A percentile compares a stretch with the other conserved stretches of the same genome.
These are phyloP conservation scores for Hibiscus mutabilis DNA, from an alignment of 345 rosid species.

Conservation along the genomic window DNA sequence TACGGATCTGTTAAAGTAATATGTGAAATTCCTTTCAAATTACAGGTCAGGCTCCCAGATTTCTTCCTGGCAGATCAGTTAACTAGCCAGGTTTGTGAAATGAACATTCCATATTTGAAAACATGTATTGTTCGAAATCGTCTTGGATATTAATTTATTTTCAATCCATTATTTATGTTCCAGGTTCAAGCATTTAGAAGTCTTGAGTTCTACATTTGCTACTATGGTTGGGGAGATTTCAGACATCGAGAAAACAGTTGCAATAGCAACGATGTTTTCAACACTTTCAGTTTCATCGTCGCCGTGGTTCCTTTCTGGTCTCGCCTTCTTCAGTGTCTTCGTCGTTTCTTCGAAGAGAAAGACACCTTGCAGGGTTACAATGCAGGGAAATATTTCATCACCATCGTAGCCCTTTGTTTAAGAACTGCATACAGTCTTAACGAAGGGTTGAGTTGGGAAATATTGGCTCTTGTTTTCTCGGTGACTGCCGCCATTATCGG, in stretches of 20 bases:
- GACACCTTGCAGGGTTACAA: slow-evolving; percentile 51
- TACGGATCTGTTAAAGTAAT: neutral
- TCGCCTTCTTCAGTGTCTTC: slow-evolving; percentile 55
- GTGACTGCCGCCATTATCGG: neutral
- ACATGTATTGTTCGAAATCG: neutral
- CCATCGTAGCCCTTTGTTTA: neutral
- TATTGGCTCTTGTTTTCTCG: neutral
- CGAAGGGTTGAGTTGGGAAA: neutral
- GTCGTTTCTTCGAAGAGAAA: slow-evolving; percentile 53
- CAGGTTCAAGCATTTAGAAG: slow-evolving; percentile 73
- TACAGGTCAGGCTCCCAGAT: neutral
- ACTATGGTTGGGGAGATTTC: neutral
- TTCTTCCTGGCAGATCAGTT: neutral
- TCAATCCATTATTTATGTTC: neutral
- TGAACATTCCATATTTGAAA: neutral
- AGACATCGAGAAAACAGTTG: neutral
- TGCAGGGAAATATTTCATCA: slow-evolving; percentile 11
- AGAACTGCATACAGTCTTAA: neutral
- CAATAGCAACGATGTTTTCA: slow-evolving; percentile 27
- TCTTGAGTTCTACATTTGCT: slow-evolving; percentile 47
- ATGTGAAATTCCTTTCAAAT: neutral
- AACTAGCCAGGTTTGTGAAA: neutral
- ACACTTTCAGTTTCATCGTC: slow-evolving; percentile 41
- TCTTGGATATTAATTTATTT: too few species aligned
- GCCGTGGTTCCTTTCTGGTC: slow-evolving; percentile 55